These are phyloP conservation scores for Wickerhamiella spandovensis DNA, from an alignment of 805 yeast genomes.

Conservation along the genomic window DNA sequence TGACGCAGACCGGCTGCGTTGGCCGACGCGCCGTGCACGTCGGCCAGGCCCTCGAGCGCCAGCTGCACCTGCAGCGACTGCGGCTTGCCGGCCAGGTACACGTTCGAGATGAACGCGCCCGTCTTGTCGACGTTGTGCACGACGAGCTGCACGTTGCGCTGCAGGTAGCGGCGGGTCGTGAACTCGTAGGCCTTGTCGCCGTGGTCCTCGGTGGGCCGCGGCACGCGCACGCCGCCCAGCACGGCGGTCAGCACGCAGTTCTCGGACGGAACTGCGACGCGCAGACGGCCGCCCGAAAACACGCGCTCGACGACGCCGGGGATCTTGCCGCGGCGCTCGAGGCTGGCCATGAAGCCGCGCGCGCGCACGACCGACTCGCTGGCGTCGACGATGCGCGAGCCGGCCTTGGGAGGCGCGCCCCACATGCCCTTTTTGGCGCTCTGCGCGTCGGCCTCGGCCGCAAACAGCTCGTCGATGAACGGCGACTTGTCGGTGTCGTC, in stretches of 20 bases:
- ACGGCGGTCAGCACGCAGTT: constrained; percentile 56
- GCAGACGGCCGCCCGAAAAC: constrained; percentile 51
- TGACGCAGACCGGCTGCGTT: constrained; percentile 40
- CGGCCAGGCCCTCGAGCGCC: constrained; percentile 48
- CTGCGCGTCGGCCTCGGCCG: constrained; percentile 49
- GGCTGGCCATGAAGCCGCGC: constrained; percentile 55
- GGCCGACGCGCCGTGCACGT: constrained; percentile 53
- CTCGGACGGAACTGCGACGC: constrained; percentile 57
- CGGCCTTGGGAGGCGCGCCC: constrained; percentile 34
- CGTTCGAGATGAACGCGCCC: constrained; percentile 69
- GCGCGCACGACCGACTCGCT: constrained; percentile 63
- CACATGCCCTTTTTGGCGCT: constrained; percentile 49
- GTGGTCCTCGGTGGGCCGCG: constrained; percentile 24
- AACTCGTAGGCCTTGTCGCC: constrained; percentile 40
- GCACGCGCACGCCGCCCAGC: constrained; percentile 55
- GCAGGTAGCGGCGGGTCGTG: constrained; percentile 43
- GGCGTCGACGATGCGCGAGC: constrained; percentile 61
- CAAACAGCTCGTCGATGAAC: constrained; percentile 65
- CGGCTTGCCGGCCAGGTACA: constrained; percentile 33
- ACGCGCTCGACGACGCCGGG: constrained; percentile 64
- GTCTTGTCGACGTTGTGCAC: constrained; percentile 58
- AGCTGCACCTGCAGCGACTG: constrained; percentile 35
- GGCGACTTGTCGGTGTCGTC: constrained; percentile 58
- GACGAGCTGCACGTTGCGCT: constrained; percentile 60
- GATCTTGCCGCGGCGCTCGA: constrained; percentile 50